A percentile compares a stretch with the other conserved stretches of the same genome.
Evolutionary conservation across 768 basidiomycete genomes (phyloP).

Genomic region (Serendipita sp.): DNA sequence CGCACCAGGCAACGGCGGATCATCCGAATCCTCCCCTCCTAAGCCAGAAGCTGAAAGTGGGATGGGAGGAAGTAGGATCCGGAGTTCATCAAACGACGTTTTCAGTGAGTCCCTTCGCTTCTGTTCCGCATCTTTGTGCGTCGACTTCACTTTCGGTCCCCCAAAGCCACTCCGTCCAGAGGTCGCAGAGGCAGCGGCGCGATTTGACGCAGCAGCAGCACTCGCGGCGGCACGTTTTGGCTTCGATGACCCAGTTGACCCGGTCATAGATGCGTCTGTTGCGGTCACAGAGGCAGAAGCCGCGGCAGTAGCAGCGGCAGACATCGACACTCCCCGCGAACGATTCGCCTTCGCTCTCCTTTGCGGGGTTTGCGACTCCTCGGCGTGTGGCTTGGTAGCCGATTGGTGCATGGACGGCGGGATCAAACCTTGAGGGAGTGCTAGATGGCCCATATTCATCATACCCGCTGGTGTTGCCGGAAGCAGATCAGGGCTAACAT

Average conservation of each 20-base stretch:
- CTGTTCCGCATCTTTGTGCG: conserved; percentile 94
- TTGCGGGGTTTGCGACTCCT: not conserved
- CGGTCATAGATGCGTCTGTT: conserved; percentile 8
- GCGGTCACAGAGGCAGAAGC: not conserved
- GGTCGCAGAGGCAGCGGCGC: conserved; percentile 20
- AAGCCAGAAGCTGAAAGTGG: conserved; percentile 22
- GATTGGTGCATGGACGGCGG: conserved; percentile 18
- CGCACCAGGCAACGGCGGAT: conserved; percentile 70
- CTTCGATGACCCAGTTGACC: conserved; percentile 19
- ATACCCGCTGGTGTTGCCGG: conserved; percentile 88
- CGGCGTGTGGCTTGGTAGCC: not conserved
- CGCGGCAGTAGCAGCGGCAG: not conserved
- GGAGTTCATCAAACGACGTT: conserved; percentile 78
- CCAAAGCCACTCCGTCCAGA: conserved; percentile 20
- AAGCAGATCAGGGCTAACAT: conserved; percentile 28
- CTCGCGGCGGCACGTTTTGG: conserved; percentile 17
- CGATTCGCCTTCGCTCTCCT: not conserved
- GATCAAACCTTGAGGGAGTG: conserved; percentile 32
- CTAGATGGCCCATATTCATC: conserved; percentile 68
- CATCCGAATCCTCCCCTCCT: conserved; percentile 58
- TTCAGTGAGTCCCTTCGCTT: conserved; percentile 94
- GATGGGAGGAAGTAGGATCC: conserved; percentile 72
- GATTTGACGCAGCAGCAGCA: conserved; percentile 14
- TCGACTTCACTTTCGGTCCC: conserved; percentile 34
- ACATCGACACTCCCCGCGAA: not conserved